Base-by-base conservation (phyloP, 2,329 filamentous ascomycete species). In the Knoxdaviesia proteae region DNA sequence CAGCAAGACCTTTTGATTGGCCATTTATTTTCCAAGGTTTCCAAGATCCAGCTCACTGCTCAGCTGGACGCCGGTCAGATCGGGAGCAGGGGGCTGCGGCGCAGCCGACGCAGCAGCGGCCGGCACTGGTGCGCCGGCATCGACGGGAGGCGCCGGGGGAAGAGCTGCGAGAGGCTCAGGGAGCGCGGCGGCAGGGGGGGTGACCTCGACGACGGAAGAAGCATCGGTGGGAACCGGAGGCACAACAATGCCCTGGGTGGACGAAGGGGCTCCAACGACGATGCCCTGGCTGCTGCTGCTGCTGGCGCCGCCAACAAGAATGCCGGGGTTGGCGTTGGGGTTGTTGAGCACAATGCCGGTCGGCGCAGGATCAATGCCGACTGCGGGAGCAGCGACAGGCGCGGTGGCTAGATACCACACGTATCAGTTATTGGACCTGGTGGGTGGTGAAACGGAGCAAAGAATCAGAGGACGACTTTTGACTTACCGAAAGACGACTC, bases 21-120 rank as follows among this genome's bases (percentile, higher is more conserved):
- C 39, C 29, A 10, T 9, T 5, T 10, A 39, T 20, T 9, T 39
- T 34, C 43, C 46, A n/a, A 68, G 51, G 44, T 61, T 66, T 32
- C 65, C 66, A 7, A 69, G 52, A 41, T 62, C 56, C 37, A 69
- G 51, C 39, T 57, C 51, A 44, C 60, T 68, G 49, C 55, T 61
- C 40, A 69, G 53, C 6, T 53, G 56, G 45, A 67, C 44, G 6
- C 59, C 61, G 33, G 56, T 60, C 6, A 65, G 45, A 46, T 65
- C 54, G 44, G 65, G 58, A 1, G 51, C 49, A 10, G 49, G 47
- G 6, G 51, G 45, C 3, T 51, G 52, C 3, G 50, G 49, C 6
- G 51, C 48, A 6, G 52, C 46, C 1, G 51, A 52, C 1, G 50
- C 47, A 6, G 50, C 43, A 3, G 49, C 43, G 2, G 40, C 41